Percentiles rank a stretch among this genome's conserved stretches.
These are phyloP conservation scores for Ustilago shanxiensis DNA, from an alignment of 1,284 basidiomycete species.

Conservation along the genomic window DNA sequence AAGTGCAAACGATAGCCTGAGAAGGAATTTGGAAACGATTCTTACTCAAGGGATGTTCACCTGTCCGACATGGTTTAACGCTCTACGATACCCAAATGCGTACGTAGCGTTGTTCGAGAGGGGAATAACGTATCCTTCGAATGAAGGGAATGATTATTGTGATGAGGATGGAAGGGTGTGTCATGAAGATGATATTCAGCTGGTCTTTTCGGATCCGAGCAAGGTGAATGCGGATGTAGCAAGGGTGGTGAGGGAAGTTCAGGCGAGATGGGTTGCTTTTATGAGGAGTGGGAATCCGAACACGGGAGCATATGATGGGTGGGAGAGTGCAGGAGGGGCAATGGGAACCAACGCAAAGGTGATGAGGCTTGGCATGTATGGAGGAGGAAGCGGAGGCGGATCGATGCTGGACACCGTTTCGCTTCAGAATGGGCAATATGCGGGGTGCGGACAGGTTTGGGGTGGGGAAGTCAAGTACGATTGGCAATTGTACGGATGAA, in stretches of 20 bases:
- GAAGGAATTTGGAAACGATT: slow-evolving; percentile 39
- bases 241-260: slow-evolving; percentile 35
- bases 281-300: slow-evolving; percentile 50
- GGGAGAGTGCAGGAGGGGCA: slow-evolving; percentile 20
- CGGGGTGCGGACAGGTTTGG: slow-evolving; percentile 46
- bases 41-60: slow-evolving; percentile 56
- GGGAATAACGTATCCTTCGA: slow-evolving; percentile 51
- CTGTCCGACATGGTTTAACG: slow-evolving; percentile 51
- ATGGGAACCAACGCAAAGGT: slow-evolving; percentile 16
- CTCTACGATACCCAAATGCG: slow-evolving; percentile 23
- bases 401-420: slow-evolving; percentile 27
- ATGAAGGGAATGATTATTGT: slow-evolving; percentile 53
- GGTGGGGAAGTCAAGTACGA: slow-evolving; percentile 49
- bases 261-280: slow-evolving; percentile 50
- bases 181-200: slow-evolving; percentile 64
- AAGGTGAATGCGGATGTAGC: slow-evolving; percentile 10
- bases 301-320: slow-evolving; percentile 15
- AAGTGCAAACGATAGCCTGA: slow-evolving; percentile 29
- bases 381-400: neutral
- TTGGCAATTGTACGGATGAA: slow-evolving; percentile 59
- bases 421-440: slow-evolving; percentile 28
- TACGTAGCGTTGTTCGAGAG: slow-evolving; percentile 44
- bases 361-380: slow-evolving; percentile 36
- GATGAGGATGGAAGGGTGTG: slow-evolving; percentile 30
- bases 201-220: slow-evolving; percentile 43